phyloP scores from a whole-genome alignment of 192 early-diverging fungal genomes.

The Entophlyctis luteolus region DNA sequence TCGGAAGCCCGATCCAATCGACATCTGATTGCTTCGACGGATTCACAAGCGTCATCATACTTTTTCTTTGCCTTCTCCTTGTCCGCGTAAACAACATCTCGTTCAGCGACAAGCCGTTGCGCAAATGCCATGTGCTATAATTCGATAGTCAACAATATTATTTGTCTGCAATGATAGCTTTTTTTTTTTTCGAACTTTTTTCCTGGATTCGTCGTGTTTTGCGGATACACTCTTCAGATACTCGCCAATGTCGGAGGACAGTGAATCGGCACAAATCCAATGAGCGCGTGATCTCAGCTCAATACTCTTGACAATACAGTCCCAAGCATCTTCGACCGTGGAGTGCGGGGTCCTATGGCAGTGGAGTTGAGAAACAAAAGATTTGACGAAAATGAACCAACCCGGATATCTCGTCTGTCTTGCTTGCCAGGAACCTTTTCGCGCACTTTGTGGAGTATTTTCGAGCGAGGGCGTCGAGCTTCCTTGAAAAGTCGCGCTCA shows the following conservation, averaged over 20 bases:
- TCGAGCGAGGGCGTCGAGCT: conserved; percentile 58
- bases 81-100: conserved; percentile 59
- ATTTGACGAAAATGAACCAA: background rate
- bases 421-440: conserved; percentile 6
- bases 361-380: background rate
- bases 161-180: background rate
- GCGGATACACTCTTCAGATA: conserved; percentile 47
- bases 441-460: conserved; percentile 47
- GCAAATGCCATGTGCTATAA: conserved; percentile 65
- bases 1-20: conserved; percentile 57
- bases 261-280: conserved; percentile 45
- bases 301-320: conserved; percentile 52
- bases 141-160: no score
- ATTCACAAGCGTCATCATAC: conserved; percentile 65
- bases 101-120: conserved; percentile 53
- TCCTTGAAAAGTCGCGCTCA: conserved; percentile 66
- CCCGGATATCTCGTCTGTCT: background rate
- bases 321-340: conserved; percentile 55
- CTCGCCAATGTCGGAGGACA: conserved; percentile 51
- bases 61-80: conserved; percentile 58
- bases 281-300: conserved; percentile 50
- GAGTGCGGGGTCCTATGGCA: background rate
- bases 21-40: conserved; percentile 55
- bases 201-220: conserved; percentile 66
- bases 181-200: conserved; percentile 57